Evolutionary conservation across 2,329 filamentous ascomycete species (phyloP), one percentile per base, ranked within the genome.

Genomic region (Phymatotrichopsis omnivora): DNA sequence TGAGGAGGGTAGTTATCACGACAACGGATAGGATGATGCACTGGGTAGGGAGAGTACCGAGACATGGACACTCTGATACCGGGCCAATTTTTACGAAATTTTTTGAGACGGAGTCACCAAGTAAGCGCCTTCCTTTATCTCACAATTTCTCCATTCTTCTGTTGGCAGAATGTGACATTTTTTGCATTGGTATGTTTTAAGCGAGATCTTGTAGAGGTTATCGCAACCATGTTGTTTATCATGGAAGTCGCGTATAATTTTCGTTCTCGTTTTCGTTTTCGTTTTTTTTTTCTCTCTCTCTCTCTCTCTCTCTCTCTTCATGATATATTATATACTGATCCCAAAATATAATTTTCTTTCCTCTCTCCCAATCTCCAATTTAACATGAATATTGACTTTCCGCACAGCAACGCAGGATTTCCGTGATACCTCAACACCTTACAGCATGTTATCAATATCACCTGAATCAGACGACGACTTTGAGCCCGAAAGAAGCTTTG

Each of bases 71-170:
- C 53, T 86, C 94, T 58, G 84, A 85, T 33, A 81, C 82, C 55
- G 80, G 80, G 1, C 87, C 85, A 0, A 83, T 94, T 53, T 98
- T 93, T 63, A 78, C 82, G 1, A 82, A 77, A 53, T 67, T 98
- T 22, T 95, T 98, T 60, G 89, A 96, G 60, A 76, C 76, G 6
- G 89, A 96, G 63, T 47, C 48, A 24, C 53, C 55, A 35, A 54
- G 57, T 58, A 58, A 40, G 52, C n/a, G n/a, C n/a, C n/a, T n/a
- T n/a, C n/a, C n/a, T n/a, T n/a, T n/a, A n/a, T n/a, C n/a, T n/a
- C n/a, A n/a, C n/a, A n/a, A n/a, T n/a, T n/a, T n/a, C n/a, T n/a
- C n/a, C n/a, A n/a, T n/a, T n/a, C n/a, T n/a, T n/a, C n/a, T n/a
- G n/a, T n/a, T n/a, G n/a, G n/a, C n/a, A n/a, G n/a, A n/a, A n/a